Conservation (phyloP, 2,329 filamentous ascomycete species). For the Laburnicola sp. region DNA sequence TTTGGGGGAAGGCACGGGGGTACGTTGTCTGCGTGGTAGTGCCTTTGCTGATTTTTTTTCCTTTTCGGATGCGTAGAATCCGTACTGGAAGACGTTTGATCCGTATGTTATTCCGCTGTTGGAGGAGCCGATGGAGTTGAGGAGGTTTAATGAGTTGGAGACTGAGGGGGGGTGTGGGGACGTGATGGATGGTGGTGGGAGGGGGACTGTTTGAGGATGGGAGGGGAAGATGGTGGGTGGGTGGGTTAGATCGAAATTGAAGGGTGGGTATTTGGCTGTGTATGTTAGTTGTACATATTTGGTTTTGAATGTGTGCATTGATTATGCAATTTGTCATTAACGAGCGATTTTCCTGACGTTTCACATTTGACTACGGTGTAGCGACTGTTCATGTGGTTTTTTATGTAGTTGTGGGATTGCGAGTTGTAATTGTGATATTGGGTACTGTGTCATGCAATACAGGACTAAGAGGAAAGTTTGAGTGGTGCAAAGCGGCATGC, state of each 20-base stretch:
- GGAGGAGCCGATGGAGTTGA: slow-evolving; percentile 69
- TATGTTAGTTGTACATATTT: too few species aligned
- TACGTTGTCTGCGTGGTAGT: not conserved
- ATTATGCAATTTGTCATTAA: too few species aligned
- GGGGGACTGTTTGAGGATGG: slow-evolving; percentile 28
- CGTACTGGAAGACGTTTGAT: slow-evolving; percentile 77
- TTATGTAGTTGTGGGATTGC: too few species aligned
- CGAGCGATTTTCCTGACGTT: too few species aligned
- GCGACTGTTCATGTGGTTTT: too few species aligned
- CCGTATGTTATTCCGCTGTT: slow-evolving; percentile 71
- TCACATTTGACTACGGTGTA: too few species aligned
- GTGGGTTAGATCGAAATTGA: not conserved
- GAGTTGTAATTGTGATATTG: too few species aligned
- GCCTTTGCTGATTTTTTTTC: not conserved
- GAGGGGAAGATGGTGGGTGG: slow-evolving; percentile 9
- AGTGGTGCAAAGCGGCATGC: too few species aligned
- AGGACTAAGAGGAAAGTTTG: too few species aligned
- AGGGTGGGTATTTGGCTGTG: too few species aligned
- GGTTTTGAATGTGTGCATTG: too few species aligned
- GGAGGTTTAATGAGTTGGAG: slow-evolving; percentile 68
- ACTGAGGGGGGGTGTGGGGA: slow-evolving; percentile 46
- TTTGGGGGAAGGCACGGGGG: not conserved
- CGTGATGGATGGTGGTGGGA: not conserved
- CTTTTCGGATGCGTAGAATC: slow-evolving; percentile 51
- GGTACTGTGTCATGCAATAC: too few species aligned